Base-by-base conservation (phyloP, 192 early-diverging fungal genomes). In the Geranomyces michiganensis region DNA sequence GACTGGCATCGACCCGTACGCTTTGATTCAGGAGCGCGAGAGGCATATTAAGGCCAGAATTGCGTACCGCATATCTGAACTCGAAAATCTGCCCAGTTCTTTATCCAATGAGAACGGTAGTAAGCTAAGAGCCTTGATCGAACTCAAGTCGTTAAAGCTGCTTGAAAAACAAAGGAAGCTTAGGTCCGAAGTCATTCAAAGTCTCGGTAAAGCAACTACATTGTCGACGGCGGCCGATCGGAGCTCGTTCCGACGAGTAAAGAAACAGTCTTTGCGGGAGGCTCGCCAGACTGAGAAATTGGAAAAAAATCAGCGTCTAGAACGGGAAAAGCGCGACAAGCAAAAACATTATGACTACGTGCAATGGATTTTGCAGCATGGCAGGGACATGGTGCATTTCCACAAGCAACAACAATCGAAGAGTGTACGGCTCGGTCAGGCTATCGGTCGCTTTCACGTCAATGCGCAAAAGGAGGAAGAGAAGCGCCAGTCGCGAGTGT, bases 381-480 rank as follows among this genome's bases (percentile, higher is more conserved):
- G 90, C 36, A 84, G 83, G n/a, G 84, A 88, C 15, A 76, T 95
- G 72, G 78, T 88, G 29, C 70, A 79, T 19, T 86, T 82, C 78
- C 94, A 95, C 79, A 79, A 81, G 46, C 73, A 76, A 70, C 85
- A 90, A 73, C 88, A 94, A 74, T 76, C 70, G 31, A 91, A 87
- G 72, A 82, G 87, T 74, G 74, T 74, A 65, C 90, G 89, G 71
- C 81, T 99, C 13, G 96, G 96, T 19, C 83, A 84, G 31, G 78
- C 87, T 17, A 90, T 98, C 30, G 56, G 90, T 51, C 81, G 88
- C 33, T 89, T 89, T 81, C 96, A 98, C 73, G 72, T 80, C 21
- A 86, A 90, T 48, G 87, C 93, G 56, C 92, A 94, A 73, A 95
- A 95, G 78, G 97, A 99, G 73, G 97, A 99, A 74, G 89, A 92